phyloP scores from a whole-genome alignment of 2,329 filamentous ascomycete genomes.

The Botryosphaeria dothidea region DNA sequence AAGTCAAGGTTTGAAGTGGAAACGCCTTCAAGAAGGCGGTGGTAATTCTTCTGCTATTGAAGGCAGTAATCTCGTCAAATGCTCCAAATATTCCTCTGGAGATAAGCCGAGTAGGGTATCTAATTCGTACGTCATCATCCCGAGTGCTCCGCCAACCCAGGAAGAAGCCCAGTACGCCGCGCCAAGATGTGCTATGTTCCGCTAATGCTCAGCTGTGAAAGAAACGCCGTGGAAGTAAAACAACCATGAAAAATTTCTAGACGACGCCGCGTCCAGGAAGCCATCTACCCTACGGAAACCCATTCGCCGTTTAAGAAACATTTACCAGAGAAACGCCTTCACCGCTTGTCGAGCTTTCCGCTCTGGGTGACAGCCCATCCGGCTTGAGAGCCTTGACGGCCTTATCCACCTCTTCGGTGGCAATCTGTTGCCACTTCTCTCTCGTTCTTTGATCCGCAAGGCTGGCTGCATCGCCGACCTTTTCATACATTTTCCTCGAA shows the following conservation, averaged over 20 bases:
- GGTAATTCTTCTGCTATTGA: background rate
- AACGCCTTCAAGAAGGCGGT: background rate
- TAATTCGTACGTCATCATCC: slow-evolving; percentile 17
- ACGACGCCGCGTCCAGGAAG: background rate
- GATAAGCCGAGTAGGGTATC: slow-evolving; percentile 16
- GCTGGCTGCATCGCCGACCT: slow-evolving; percentile 51
- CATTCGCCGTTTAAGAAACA: background rate
- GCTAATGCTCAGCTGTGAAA: slow-evolving; percentile 5
- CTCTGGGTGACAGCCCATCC: background rate
- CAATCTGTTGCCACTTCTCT: slow-evolving; percentile 73
- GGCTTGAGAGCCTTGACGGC: slow-evolving; percentile 55
- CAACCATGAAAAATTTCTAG: background rate
- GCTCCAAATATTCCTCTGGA: background rate
- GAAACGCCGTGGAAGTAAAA: slow-evolving; percentile 3
- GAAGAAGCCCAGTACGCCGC: slow-evolving; percentile 8
- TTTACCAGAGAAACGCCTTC: slow-evolving; percentile 6
- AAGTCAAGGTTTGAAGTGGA: background rate
- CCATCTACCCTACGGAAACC: background rate
- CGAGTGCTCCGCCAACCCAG: background rate
- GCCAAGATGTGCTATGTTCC: slow-evolving; percentile 9
- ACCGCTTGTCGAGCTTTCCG: slow-evolving; percentile 11
- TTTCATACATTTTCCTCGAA: slow-evolving; percentile 82
- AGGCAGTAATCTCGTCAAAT: background rate
- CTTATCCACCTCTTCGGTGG: slow-evolving; percentile 74
- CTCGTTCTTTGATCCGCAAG: slow-evolving; percentile 66